These are phyloP conservation scores for Dendrobium officinale DNA, from an alignment of 106 monocot genomes.

Conservation along the genomic window DNA sequence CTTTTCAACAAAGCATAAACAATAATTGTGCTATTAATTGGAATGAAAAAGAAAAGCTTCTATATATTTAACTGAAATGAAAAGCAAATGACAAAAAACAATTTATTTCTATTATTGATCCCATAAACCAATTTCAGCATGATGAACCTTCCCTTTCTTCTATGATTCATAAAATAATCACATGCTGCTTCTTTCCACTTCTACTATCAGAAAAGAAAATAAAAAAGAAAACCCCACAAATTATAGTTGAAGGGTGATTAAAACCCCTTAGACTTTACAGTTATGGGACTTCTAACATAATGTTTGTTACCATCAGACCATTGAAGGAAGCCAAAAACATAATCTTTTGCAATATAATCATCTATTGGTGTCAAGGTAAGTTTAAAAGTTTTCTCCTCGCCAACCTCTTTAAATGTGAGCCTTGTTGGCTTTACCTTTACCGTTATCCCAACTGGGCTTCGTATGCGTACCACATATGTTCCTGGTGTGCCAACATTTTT, in stretches of 20 bases:
- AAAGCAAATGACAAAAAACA: too few species aligned
- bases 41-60: too few species aligned
- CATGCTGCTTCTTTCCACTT: background rate
- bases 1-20: too few species aligned
- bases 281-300: constrained; percentile 42
- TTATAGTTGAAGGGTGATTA: background rate
- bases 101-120: too few species aligned
- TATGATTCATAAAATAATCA: background rate
- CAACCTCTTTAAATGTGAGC: constrained; percentile 29
- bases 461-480: constrained; percentile 25
- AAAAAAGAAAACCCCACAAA: background rate
- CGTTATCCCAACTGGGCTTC: constrained; percentile 22
- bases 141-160: too few species aligned
- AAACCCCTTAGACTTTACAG: constrained; percentile 3
- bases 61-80: too few species aligned
- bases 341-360: background rate
- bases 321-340: constrained; percentile 39
- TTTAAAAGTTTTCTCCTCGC: constrained; percentile 40
- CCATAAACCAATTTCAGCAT: too few species aligned
- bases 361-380: constrained; percentile 19
- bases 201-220: background rate
- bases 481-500: constrained; percentile 65
- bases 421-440: constrained; percentile 30
- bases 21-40: too few species aligned
- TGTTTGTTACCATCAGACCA: constrained; percentile 56